Conservation (phyloP, 1,284 basidiomycete species). For the Ustilago shanxiensis region DNA sequence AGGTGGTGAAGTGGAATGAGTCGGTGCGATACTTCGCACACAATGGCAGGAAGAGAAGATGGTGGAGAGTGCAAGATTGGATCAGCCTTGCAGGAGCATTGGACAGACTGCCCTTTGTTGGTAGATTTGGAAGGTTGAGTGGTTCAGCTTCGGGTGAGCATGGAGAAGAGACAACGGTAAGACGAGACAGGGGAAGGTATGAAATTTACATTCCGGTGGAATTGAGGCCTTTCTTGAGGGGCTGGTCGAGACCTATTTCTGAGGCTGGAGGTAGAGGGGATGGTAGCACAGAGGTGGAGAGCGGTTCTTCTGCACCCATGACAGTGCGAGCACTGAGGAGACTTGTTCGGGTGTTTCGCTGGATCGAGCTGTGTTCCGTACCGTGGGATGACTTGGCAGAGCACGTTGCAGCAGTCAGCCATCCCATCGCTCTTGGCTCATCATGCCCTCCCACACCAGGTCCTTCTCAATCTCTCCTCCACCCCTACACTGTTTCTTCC, state of each 20-base stretch:
- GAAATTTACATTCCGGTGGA: conserved; percentile 30
- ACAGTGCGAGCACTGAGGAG: conserved; percentile 13
- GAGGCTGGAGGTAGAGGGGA: conserved; percentile 5
- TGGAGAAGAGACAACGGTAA: neutral
- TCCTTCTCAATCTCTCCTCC: conserved; percentile 26
- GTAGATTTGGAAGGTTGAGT: conserved; percentile 19
- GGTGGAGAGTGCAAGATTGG: conserved; percentile 19
- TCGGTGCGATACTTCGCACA: conserved; percentile 34
- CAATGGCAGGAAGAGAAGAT: conserved; percentile 7
- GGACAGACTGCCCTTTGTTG: conserved; percentile 31
- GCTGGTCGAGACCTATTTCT: conserved; percentile 20
- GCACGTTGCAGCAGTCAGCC: conserved; percentile 40
- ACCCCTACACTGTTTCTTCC: conserved; percentile 34
- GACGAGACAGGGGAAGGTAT: conserved; percentile 15
- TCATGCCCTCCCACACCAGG: conserved; percentile 40
- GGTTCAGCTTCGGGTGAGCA: neutral
- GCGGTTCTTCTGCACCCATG: conserved; percentile 2
- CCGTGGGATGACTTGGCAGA: conserved; percentile 44
- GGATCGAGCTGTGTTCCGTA: conserved; percentile 33
- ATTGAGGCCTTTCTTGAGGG: conserved; percentile 28
- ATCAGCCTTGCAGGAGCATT: neutral
- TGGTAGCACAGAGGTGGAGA: neutral
- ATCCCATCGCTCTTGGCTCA: conserved; percentile 26
- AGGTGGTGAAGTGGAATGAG: conserved; percentile 52
- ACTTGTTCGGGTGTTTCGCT: conserved; percentile 26